Evolutionary conservation across 2,329 filamentous ascomycete genomes (phyloP), one percentile per base, ranked within the genome.

Genomic region (Byssochlamys sp.): DNA sequence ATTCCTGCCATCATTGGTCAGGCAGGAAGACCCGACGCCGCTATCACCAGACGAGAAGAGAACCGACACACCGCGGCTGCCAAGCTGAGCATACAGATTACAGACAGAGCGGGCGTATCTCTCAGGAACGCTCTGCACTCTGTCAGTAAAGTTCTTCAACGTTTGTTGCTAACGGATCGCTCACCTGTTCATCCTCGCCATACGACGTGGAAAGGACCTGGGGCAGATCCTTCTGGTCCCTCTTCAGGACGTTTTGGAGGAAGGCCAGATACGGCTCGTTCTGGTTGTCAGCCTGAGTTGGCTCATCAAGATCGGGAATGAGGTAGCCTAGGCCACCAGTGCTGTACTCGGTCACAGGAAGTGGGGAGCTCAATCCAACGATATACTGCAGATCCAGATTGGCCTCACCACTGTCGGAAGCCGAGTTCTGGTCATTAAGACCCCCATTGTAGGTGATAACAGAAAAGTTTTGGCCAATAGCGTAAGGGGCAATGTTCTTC

Each of bases 351-450:
- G 71, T 76, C 11, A 75, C 73, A 1, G 75, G 72, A 14, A 78
- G 63, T 0, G 77, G 76, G 10, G 73, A 63, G 57, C 74, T 73
- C 12, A 80, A 60, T 29, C 76, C 75, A 49, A 77, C 60, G 3
- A 78, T 78, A 59, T 79, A 79, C 62, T 80, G 77, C 39, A 78
- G 71, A 59, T 81, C 78, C 19, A 80, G 69, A 62, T 80, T 80
- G 55, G 77, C 79, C 62, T 81, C 78, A 14, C 74, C 71, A 60
- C 75, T 76, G 61, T 75, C 71, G 10, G 66, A 61, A 2, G 62
- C 63, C 9, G 73, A 68, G 55, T 71, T 67, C 59, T 73, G 70
- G 50, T 71, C 62, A 51, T 75, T 64, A 7, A 70, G 62, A 24
- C 72, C 73, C 60, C 76, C 76, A 52, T 78, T 73, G 52, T 76